Evolutionary conservation across 1,284 basidiomycete genomes (phyloP).

Genomic region (Lentinus polychrous): DNA sequence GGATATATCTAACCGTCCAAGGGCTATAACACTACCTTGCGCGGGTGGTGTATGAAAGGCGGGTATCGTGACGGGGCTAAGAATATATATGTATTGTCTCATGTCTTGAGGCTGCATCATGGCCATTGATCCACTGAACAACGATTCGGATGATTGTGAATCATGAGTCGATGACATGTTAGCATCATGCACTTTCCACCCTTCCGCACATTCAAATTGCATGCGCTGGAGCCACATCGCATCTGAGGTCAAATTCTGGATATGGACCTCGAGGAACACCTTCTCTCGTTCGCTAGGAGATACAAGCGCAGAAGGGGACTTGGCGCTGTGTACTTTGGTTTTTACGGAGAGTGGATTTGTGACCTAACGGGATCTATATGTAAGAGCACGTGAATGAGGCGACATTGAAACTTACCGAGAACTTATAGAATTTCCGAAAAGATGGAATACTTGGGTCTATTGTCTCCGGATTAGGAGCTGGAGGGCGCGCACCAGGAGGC

Average conservation of each 20-base stretch:
- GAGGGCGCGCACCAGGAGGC: slow-evolving; percentile 45
- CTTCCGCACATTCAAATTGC: slow-evolving; percentile 65
- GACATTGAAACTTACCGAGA: slow-evolving; percentile 50
- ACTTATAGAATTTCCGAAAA: slow-evolving; percentile 87
- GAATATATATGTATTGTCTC: slow-evolving; percentile 79
- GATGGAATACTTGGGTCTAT: slow-evolving; percentile 58
- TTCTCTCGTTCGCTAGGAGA: slow-evolving; percentile 61
- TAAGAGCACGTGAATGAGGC: slow-evolving; percentile 1
- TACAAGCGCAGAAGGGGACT: slow-evolving; percentile 64
- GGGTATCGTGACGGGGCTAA: slow-evolving; percentile 45
- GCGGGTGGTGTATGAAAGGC: slow-evolving; percentile 44
- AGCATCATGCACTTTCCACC: slow-evolving; percentile 54
- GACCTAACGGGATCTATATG: slow-evolving; percentile 40
- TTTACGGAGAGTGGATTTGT: slow-evolving; percentile 86
- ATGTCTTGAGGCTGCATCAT: slow-evolving; percentile 77
- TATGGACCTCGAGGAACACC: slow-evolving; percentile 81
- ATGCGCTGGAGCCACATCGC: slow-evolving; percentile 74
- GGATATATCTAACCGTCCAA: slow-evolving; percentile 76
- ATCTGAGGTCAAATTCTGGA: slow-evolving; percentile 77
- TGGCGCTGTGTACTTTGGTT: slow-evolving; percentile 76
- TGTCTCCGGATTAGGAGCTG: slow-evolving; percentile 36
- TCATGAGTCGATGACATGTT: slow-evolving; percentile 31
- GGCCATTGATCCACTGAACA: slow-evolving; percentile 57
- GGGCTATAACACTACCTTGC: slow-evolving; percentile 65
- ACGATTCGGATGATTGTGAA: slow-evolving; percentile 24